Conservation (phyloP, 768 basidiomycete species). For the Xerocomus spinulosus region DNA sequence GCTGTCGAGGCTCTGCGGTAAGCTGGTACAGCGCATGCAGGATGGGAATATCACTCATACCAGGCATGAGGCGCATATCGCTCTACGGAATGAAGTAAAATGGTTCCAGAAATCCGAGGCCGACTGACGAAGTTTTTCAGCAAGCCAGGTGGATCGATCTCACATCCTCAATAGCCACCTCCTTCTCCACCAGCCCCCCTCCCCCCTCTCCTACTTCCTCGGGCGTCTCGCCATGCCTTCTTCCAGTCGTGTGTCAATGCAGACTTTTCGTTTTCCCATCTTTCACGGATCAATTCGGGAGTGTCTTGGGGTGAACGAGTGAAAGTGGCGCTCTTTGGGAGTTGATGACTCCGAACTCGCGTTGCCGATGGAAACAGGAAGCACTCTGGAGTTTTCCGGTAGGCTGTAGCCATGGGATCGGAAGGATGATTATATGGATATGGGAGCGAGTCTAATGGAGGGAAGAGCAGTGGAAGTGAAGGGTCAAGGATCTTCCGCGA, state of each 20-base stretch:
- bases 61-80: too few relatives aligned
- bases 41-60: too few relatives aligned
- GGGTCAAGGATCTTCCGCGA: conserved; percentile 42
- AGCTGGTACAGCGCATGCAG: too few relatives aligned
- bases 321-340: conserved; percentile 18
- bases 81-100: background rate
- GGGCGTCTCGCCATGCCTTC: conserved; percentile 68
- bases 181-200: conserved; percentile 38
- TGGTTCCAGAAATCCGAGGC: background rate
- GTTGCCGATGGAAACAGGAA: conserved; percentile 32
- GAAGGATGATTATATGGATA: conserved; percentile 12
- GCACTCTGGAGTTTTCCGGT: conserved; percentile 18
- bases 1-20: too few relatives aligned
- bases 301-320: conserved; percentile 22
- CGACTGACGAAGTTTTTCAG: background rate
- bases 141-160: background rate
- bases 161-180: conserved; percentile 7
- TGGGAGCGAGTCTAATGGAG: conserved; percentile 32
- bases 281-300: conserved; percentile 48
- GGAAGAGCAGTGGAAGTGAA: conserved; percentile 61
- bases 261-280: conserved; percentile 67
- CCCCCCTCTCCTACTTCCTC: conserved; percentile 56
- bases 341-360: conserved; percentile 46
- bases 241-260: conserved; percentile 77
- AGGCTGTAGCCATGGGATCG: background rate